phyloP scores from a whole-genome alignment of 208 protist genomes.

The Tritrichomonas foetus region DNA sequence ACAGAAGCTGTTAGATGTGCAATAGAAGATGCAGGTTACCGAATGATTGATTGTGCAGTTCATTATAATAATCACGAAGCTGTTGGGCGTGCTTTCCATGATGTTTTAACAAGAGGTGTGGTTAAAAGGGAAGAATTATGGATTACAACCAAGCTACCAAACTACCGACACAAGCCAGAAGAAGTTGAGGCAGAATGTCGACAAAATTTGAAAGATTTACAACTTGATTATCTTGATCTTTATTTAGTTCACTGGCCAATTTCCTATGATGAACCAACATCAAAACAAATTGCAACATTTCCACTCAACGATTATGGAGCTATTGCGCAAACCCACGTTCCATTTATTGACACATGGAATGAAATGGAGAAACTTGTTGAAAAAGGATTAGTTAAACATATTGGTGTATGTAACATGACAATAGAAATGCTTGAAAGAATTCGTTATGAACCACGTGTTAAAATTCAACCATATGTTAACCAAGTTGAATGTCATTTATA shows the following conservation, averaged over 20 bases:
- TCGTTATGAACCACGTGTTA: neutral
- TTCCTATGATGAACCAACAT: neutral
- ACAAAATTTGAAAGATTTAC: neutral
- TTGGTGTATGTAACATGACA: slow-evolving; percentile 22
- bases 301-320: neutral
- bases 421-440: neutral
- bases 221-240: neutral
- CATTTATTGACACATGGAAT: neutral
- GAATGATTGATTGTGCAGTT: neutral
- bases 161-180: neutral
- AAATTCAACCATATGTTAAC: neutral
- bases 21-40: neutral
- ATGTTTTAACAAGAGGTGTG: neutral
- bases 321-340: neutral
- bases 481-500: slow-evolving; percentile 48
- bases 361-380: neutral
- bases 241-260: neutral
- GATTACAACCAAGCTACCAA: slow-evolving; percentile 3
- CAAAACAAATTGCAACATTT: neutral
- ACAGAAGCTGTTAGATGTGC: neutral
- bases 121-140: slow-evolving; percentile 24
- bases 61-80: neutral
- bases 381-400: neutral
- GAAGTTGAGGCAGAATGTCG: neutral
- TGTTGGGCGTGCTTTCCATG: neutral